phyloP scores from a whole-genome alignment of 768 basidiomycete species.

The Hygrophorus pudorinus region DNA sequence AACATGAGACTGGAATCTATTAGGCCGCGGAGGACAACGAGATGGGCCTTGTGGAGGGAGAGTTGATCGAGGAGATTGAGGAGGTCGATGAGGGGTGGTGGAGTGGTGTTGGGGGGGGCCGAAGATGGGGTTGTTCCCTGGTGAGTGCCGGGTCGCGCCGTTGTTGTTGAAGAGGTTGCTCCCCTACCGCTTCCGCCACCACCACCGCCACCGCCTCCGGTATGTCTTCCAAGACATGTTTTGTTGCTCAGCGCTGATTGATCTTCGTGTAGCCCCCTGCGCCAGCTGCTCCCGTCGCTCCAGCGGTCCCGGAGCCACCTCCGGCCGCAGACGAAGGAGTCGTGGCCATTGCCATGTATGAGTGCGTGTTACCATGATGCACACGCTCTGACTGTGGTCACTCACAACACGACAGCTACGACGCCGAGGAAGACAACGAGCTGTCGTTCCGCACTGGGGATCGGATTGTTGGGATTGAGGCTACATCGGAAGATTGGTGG shows the following conservation, averaged over 20 bases:
- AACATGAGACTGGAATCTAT: neutral
- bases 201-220: constrained; percentile 43
- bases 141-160: constrained; percentile 28
- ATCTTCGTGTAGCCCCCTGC: constrained; percentile 15
- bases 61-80: constrained; percentile 73
- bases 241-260: neutral
- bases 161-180: constrained; percentile 21
- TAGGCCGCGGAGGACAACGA: constrained; percentile 84
- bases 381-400: no score
- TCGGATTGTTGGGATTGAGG: no score
- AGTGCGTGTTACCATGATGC: no score
- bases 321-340: constrained; percentile 47
- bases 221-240: constrained; percentile 28
- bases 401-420: no score
- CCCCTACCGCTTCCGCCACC: constrained; percentile 49
- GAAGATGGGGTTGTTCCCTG: constrained; percentile 78
- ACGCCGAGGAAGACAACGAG: no score
- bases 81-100: constrained; percentile 90
- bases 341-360: constrained; percentile 55
- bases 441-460: no score
- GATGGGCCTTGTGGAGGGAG: constrained; percentile 69
- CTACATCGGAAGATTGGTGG: no score
- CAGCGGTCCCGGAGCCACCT: constrained; percentile 26
- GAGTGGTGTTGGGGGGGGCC: constrained; percentile 63
- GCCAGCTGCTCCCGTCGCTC: constrained; percentile 31